phyloP scores from a whole-genome alignment of 2,329 filamentous ascomycete genomes.

The Apiospora koreana region DNA sequence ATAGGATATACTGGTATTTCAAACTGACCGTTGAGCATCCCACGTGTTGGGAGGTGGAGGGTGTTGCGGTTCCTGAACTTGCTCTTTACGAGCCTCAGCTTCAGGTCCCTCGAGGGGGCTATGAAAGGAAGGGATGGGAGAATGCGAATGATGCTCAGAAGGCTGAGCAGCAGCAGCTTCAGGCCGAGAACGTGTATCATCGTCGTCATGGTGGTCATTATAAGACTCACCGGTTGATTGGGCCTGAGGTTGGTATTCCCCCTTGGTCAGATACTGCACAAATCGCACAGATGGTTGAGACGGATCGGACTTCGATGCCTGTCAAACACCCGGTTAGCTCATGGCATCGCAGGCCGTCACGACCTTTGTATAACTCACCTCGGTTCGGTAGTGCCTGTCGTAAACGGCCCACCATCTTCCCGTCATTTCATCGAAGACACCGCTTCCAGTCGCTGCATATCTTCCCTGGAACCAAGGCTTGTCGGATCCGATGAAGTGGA shows the following conservation, averaged over 20 bases:
- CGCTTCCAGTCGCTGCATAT: slow-evolving; percentile 51
- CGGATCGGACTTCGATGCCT: slow-evolving; percentile 18
- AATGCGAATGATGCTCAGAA: too few relatives aligned
- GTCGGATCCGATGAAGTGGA: slow-evolving; percentile 89
- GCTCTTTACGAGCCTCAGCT: slow-evolving; percentile 50
- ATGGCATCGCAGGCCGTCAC: neutral
- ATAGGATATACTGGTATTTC: neutral
- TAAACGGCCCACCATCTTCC: slow-evolving; percentile 94
- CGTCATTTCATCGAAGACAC: slow-evolving; percentile 80
- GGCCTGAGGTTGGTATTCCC: slow-evolving; percentile 47
- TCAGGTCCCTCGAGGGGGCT: slow-evolving; percentile 49
- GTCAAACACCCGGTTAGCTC: slow-evolving; percentile 19
- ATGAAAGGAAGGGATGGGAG: too few relatives aligned
- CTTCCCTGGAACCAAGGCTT: slow-evolving; percentile 84
- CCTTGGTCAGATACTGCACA: slow-evolving; percentile 55
- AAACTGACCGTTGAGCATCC: slow-evolving; percentile 55
- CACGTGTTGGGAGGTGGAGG: slow-evolving; percentile 41
- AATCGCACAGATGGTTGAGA: slow-evolving; percentile 33
- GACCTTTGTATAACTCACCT: slow-evolving; percentile 40
- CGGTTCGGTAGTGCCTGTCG: slow-evolving; percentile 74
- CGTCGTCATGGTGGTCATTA: slow-evolving; percentile 24
- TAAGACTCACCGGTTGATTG: slow-evolving; percentile 35
- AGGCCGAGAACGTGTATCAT: slow-evolving; percentile 29
- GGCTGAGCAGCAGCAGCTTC: too few relatives aligned
- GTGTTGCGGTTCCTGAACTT: slow-evolving; percentile 34